Evolutionary conservation across 306 rosid species (phyloP).

Genomic region (Cucurbita maxima): DNA sequence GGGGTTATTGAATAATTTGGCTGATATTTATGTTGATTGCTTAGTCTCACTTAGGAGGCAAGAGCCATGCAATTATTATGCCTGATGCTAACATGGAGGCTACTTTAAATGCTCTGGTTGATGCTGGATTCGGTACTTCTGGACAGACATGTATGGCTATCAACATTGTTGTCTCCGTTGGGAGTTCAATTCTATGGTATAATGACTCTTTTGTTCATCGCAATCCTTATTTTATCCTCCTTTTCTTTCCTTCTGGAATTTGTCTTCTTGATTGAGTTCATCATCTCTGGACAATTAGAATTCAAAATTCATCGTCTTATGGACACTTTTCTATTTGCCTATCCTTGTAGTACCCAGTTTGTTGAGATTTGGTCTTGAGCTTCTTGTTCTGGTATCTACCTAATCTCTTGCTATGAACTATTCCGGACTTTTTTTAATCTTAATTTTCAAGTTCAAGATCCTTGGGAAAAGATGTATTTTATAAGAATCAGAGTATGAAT

Average conservation of each 20-base stretch:
- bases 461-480: background rate
- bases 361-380: background rate
- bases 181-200: conserved; percentile 48
- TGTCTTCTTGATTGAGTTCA: background rate
- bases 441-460: background rate
- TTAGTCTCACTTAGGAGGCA: conserved; percentile 46
- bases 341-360: background rate
- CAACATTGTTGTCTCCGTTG: conserved; percentile 48
- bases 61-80: conserved; percentile 49
- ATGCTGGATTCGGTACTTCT: conserved; percentile 49
- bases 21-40: conserved; percentile 13
- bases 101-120: conserved; percentile 38
- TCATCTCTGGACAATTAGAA: background rate
- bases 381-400: background rate
- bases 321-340: background rate
- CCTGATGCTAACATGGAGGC: conserved; percentile 64
- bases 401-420: background rate
- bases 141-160: conserved; percentile 50
- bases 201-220: background rate
- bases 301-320: background rate
- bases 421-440: background rate
- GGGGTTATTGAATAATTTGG: conserved; percentile 7
- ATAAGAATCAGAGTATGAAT: background rate
- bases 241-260: background rate
- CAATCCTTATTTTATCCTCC: background rate